Evolutionary conservation across 345 rosid species (phyloP), one percentile per base, ranked within the genome.

Genomic region (Linum lewisii): DNA sequence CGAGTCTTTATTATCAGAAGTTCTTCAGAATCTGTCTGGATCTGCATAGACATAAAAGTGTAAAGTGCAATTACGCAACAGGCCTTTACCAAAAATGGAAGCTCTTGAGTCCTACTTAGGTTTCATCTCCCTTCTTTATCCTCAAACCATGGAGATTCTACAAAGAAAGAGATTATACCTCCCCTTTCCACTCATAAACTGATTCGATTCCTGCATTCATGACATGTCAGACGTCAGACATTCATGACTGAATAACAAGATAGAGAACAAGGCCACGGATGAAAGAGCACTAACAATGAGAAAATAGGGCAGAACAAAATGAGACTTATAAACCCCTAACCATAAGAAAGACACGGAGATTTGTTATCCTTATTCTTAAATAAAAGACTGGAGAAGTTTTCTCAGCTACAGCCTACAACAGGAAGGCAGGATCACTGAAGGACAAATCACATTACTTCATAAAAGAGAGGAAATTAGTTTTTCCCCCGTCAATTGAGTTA

Each of bases 1-100:
- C 95, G 81, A 16, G 97, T 93, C 78, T 89, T 89, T 78, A 93
- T 89, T 62, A 87, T 85, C 5, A 93, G 79, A 54, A 93, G 79
- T 54, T 93, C 99, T 81, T 89, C 97, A 1, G 91, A 69, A 64
- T 89, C 99, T 49, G 84, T 76, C 68, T 79, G 83, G 56, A 93
- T 69, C 99, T 93, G 86, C 67, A 79, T 21, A 44, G 65, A 63
- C 16, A 42, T 11, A 11, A 42, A 2, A 42, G 47, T 8, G 5
- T 29, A 29, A 29, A 29, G 34, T 29, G 34, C 5, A 8, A 29
- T 29, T 29, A 29, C 34, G 0, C 34, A 29, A 29, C 34, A 29
- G 32, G 34, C 34, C 34, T 29, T 29, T 29, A 29, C 34, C 34
- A 4, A 5, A 29, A 5, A 55, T 29, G 59, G 8, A 58, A 62